Evolutionary conservation across 495 filamentous ascomycete species (phyloP).

Genomic region (Neurospora discreta): DNA sequence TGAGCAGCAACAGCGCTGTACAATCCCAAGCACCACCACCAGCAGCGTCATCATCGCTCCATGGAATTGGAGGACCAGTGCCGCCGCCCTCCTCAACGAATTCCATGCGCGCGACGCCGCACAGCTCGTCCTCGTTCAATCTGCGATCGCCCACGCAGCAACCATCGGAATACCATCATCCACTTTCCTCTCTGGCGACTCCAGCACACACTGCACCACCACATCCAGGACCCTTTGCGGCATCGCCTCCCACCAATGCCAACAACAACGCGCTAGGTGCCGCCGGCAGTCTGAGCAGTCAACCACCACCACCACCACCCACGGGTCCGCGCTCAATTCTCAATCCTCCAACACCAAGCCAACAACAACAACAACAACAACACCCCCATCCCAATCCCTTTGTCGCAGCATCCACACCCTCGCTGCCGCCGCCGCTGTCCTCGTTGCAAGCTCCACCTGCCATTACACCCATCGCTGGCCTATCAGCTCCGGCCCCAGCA

Average conservation of each 20-base stretch:
- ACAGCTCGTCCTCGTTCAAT: slow-evolving; percentile 18
- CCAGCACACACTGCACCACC: background rate
- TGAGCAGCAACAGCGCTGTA: slow-evolving; percentile 16
- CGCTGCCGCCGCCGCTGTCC: slow-evolving; percentile 10
- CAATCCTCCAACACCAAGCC: slow-evolving; percentile 5
- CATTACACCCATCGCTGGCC: slow-evolving; percentile 5
- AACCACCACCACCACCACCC: background rate
- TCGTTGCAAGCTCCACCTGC: slow-evolving; percentile 19
- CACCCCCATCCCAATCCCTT: slow-evolving; percentile 13
- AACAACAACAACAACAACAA: background rate
- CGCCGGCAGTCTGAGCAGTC: background rate
- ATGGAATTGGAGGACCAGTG: background rate
- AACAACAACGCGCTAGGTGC: slow-evolving; percentile 6
- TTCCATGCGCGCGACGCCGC: background rate
- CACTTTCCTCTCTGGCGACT: background rate
- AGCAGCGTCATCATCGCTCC: slow-evolving; percentile 15
- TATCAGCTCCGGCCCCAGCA: slow-evolving; percentile 3
- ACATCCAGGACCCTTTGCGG: slow-evolving; percentile 6
- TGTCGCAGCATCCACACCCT: slow-evolving; percentile 13
- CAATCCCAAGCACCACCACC: slow-evolving; percentile 3
- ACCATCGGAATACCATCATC: slow-evolving; percentile 4
- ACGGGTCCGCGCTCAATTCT: slow-evolving; percentile 21
- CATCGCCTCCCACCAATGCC: slow-evolving; percentile 12
- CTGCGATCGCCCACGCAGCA: slow-evolving; percentile 30
- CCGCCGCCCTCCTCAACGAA: background rate